Evolutionary conservation across 257 asterid species (phyloP), one percentile per base, ranked within the genome.

Genomic region (Nemophila menziesii): DNA sequence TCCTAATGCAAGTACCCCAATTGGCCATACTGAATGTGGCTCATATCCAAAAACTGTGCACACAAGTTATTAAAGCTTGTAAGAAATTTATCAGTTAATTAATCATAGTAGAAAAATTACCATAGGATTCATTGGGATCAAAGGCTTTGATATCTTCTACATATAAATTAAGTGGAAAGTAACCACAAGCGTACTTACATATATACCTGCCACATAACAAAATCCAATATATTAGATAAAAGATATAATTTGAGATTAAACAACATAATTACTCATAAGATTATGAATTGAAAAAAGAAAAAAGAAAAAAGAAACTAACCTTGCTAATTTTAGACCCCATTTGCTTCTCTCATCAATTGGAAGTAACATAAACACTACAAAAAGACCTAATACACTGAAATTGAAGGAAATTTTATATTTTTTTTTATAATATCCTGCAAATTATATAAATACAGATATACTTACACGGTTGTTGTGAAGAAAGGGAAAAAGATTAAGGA

Each of bases 1-100:
- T 2, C 96, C 83, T 27, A 90, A 83, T 12, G 94, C 70, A 59
- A 85, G 67, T 55, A 79, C 83, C 56, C 94, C 96, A 29, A 85
- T 69, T 7, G 99, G 96, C 96, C 87, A 79, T 58, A 90, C 99
- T 16, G 99, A 90, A 71, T 90, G 99, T 20, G 99, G 96, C 62
- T 79, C 96, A 54, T 81, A 90, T 13, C 93, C 96, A 60, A 90
- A 79, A 74, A 85, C 99, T 90, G 78, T 20, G 39, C 21, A n/a
- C n/a, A n/a, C n/a, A n/a, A n/a, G n/a, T n/a, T n/a, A n/a, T n/a
- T n/a, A n/a, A n/a, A n/a, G n/a, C n/a, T 24, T 9, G 9, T 24
- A 24, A 24, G 9, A 24, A 4, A 4, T 24, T 24, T 24, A 24
- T 9, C 4, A 9, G 33, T 24, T 24, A 24, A 24, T 24, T 24